Conservation (phyloP, 73 alveolate genomes). For the Diophrys appendiculata region DNA sequence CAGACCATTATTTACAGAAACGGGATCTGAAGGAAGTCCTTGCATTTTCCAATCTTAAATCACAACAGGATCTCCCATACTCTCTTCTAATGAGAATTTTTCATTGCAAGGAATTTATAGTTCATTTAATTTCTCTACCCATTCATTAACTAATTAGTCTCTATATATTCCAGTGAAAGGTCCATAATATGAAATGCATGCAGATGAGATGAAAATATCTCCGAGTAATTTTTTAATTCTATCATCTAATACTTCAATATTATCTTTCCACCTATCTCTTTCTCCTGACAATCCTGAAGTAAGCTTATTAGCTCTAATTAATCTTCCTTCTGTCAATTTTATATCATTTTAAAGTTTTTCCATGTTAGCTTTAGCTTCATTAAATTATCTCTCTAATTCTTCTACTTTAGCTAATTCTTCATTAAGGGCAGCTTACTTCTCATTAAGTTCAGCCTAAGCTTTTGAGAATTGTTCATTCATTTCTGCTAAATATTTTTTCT, state of each 20-base stretch:
- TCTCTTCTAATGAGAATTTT: slow-evolving; percentile 72
- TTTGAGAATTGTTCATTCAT: slow-evolving; percentile 63
- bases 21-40: slow-evolving; percentile 96
- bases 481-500: slow-evolving; percentile 47
- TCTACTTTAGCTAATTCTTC: slow-evolving; percentile 85
- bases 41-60: slow-evolving; percentile 94
- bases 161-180: slow-evolving; percentile 92
- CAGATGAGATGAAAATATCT: slow-evolving; percentile 89
- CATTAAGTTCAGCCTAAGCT: slow-evolving; percentile 84
- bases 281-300: slow-evolving; percentile 92
- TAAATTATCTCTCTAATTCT: slow-evolving; percentile 81
- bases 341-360: slow-evolving; percentile 84
- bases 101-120: slow-evolving; percentile 76
- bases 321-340: slow-evolving; percentile 76
- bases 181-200: slow-evolving; percentile 92
- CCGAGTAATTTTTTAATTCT: slow-evolving; percentile 79
- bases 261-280: slow-evolving; percentile 95
- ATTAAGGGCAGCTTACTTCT: slow-evolving; percentile 76
- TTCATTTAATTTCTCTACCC: slow-evolving; percentile 76
- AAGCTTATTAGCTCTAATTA: slow-evolving; percentile 92
- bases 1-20: slow-evolving; percentile 93
- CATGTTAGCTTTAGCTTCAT: slow-evolving; percentile 79
- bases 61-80: slow-evolving; percentile 90
- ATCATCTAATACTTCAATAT: slow-evolving; percentile 69
- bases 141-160: slow-evolving; percentile 66